These are phyloP conservation scores for Westerdykella ornata DNA, from an alignment of 2,329 filamentous ascomycete genomes.

Conservation along the genomic window DNA sequence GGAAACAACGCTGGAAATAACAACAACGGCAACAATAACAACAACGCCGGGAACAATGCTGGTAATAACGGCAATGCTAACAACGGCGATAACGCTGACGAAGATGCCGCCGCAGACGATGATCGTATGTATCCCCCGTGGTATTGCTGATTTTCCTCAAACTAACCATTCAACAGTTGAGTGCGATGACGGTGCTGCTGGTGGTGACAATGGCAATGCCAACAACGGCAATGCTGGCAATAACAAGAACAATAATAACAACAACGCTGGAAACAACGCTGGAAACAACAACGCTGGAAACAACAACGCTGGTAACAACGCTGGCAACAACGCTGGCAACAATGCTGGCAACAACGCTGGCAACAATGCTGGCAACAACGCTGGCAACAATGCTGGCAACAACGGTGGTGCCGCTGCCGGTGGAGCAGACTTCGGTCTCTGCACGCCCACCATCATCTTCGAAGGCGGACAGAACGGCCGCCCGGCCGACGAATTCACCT, in stretches of 20 bases:
- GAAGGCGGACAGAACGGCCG: slow-evolving; percentile 49
- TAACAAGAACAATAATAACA: neutral
- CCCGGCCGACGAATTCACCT: slow-evolving; percentile 55
- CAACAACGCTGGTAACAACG: slow-evolving; percentile 8
- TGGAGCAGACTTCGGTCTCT: slow-evolving; percentile 33
- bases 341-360: slow-evolving; percentile 7
- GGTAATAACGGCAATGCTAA: slow-evolving; percentile 5
- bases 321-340: slow-evolving; percentile 6
- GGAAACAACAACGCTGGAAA: neutral
- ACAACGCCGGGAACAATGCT: slow-evolving; percentile 4
- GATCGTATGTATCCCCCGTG: neutral
- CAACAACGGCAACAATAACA: slow-evolving; percentile 5
- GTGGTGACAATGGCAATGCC: slow-evolving; percentile 9
- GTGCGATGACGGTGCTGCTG: neutral
- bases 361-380: slow-evolving; percentile 4
- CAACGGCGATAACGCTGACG: slow-evolving; percentile 9
- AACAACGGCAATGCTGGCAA: slow-evolving; percentile 8
- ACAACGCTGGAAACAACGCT: slow-evolving; percentile 1
- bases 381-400: slow-evolving; percentile 2
- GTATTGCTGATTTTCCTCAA: neutral
- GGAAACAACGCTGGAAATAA: slow-evolving; percentile 3
- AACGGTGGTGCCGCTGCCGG: slow-evolving; percentile 8
- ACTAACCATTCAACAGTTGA: neutral
- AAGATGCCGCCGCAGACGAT: slow-evolving; percentile 1
- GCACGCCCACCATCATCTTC: slow-evolving; percentile 53